Conservation (phyloP, 129 eudicot species). For the Calendula officinalis region DNA sequence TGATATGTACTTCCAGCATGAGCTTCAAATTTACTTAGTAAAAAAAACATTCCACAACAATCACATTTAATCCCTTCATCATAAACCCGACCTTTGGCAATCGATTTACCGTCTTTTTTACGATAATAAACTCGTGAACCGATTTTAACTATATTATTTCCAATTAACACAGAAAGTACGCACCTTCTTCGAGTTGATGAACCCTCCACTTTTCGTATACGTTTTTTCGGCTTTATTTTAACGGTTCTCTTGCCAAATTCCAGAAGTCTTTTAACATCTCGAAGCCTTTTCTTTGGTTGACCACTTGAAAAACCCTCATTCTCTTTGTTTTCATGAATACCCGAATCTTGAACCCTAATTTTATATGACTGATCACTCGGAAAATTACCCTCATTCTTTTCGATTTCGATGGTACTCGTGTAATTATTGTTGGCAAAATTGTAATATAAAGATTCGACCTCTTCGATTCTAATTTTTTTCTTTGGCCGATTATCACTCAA, state of each 20-base stretch:
- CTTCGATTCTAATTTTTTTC: constrained; percentile 24
- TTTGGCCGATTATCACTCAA: constrained; percentile 9
- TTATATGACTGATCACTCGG: neutral
- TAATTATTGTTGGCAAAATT: constrained; percentile 1
- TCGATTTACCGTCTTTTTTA: constrained; percentile 21
- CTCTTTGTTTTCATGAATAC: neutral
- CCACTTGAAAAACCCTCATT: neutral
- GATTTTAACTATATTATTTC: constrained; percentile 31
- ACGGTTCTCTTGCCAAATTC: neutral
- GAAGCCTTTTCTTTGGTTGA: neutral
- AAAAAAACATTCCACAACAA: constrained; percentile 51
- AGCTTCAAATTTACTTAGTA: constrained; percentile 56
- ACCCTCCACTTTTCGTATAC: constrained; percentile 18
- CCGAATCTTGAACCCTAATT: neutral
- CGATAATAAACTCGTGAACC: constrained; percentile 48
- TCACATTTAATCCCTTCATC: constrained; percentile 62
- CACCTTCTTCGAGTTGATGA: constrained; percentile 7
- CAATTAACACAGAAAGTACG: constrained; percentile 50
- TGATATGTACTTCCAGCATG: constrained; percentile 72
- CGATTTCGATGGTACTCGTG: neutral
- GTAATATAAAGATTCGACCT: constrained; percentile 19
- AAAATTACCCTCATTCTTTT: neutral
- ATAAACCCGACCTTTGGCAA: constrained; percentile 43
- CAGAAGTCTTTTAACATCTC: neutral
- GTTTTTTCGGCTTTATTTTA: constrained; percentile 6